These are phyloP conservation scores for Macaranga tanarius DNA, from an alignment of 441 rosid genomes.

Conservation along the genomic window DNA sequence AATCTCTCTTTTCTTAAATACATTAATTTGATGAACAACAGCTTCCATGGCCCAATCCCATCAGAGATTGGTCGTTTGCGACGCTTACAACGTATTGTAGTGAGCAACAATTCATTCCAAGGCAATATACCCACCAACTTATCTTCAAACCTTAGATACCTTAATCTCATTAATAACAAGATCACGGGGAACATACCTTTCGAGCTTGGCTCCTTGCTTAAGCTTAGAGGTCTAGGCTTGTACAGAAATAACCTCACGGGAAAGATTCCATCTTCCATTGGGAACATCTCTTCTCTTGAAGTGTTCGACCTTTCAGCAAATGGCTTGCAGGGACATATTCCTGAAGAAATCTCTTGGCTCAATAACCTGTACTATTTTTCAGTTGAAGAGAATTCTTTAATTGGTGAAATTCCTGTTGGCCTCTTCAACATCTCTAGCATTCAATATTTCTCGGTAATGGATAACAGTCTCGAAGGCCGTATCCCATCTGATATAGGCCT, in stretches of 20 bases:
- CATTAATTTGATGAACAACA: not conserved
- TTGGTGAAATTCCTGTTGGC: not conserved
- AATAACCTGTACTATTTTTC: not conserved
- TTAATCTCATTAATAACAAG: not conserved
- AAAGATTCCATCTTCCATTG: slow-evolving; percentile 1
- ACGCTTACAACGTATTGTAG: not conserved
- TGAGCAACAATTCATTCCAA: not conserved
- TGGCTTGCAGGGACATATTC: not conserved
- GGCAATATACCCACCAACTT: not conserved
- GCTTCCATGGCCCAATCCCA: slow-evolving; percentile 9
- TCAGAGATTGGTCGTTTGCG: slow-evolving; percentile 1
- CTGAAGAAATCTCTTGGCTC: not conserved
- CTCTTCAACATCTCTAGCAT: not conserved
- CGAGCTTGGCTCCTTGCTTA: not conserved
- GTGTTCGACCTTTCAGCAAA: not conserved
- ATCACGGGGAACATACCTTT: not conserved
- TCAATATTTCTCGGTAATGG: not conserved
- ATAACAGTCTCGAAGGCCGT: not conserved
- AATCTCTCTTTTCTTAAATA: slow-evolving; percentile 7
- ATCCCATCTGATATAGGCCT: not conserved
- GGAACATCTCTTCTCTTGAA: not conserved
- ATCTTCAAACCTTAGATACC: not conserved
- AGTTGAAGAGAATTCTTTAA: not conserved
- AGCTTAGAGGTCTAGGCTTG: not conserved
- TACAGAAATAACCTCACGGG: not conserved